phyloP scores from a whole-genome alignment of 306 rosid species.

The Senna siamea region DNA sequence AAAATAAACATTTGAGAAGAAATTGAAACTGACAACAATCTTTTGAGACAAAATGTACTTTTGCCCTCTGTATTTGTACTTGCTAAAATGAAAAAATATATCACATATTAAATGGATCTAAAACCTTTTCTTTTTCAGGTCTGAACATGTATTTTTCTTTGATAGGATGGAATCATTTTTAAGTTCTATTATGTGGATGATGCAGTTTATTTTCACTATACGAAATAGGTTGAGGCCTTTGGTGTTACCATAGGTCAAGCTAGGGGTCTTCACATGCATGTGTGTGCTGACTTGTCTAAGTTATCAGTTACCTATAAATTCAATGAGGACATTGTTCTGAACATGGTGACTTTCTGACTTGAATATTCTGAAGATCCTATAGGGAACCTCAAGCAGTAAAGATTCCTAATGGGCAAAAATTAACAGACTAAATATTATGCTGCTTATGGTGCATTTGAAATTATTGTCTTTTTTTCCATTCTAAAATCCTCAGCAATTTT shows the following conservation, averaged over 20 bases:
- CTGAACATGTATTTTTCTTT: not conserved
- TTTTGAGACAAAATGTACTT: no score
- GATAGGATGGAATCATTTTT: conserved; percentile 3
- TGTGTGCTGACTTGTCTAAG: not conserved
- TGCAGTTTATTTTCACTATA: conserved; percentile 1
- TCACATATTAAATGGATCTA: conserved; percentile 8
- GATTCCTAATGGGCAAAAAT: no score
- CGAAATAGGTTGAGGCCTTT: conserved; percentile 1
- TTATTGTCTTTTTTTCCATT: no score
- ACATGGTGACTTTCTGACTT: conserved; percentile 9
- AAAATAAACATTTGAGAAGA: no score
- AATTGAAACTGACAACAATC: no score
- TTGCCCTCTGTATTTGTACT: not conserved
- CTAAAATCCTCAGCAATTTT: no score
- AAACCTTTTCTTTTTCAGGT: not conserved
- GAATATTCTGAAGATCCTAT: not conserved
- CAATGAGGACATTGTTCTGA: not conserved
- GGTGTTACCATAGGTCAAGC: not conserved
- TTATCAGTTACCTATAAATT: not conserved
- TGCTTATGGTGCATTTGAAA: not conserved
- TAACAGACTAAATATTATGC: not conserved
- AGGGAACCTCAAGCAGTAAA: no score
- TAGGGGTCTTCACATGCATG: not conserved
- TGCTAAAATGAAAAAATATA: not conserved
- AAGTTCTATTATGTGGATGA: not conserved